Conservation (phyloP, 2,329 filamentous ascomycete species). For the Plenodomus lindquistii region DNA sequence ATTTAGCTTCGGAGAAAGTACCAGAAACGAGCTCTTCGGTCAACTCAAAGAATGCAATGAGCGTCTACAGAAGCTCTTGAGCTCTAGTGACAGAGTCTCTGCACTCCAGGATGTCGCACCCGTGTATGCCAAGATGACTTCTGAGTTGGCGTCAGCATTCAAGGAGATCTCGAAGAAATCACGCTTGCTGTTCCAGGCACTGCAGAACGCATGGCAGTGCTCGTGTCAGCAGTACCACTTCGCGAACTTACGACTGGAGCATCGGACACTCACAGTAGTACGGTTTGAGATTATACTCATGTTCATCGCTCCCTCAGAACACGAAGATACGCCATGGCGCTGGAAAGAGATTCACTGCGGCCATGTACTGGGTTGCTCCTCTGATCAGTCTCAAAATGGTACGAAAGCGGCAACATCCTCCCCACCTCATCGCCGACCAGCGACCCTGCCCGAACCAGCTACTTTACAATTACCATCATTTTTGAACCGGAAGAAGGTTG, state of each 20-base stretch:
- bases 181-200: constrained; percentile 16
- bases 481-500: too few species aligned
- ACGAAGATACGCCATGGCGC: too few species aligned
- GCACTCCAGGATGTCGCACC: constrained; percentile 8
- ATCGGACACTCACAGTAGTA: constrained; percentile 19
- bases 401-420: too few species aligned
- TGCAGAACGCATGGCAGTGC: constrained; percentile 24
- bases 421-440: too few species aligned
- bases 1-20: constrained; percentile 18
- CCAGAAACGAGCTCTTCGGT: constrained; percentile 15
- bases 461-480: too few species aligned
- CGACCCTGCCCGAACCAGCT: too few species aligned
- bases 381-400: too few species aligned
- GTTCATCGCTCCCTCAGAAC: too few species aligned
- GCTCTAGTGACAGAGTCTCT: constrained; percentile 18
- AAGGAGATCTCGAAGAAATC: constrained; percentile 17
- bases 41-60: constrained; percentile 22
- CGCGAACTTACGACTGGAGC: constrained; percentile 24
- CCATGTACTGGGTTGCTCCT: too few species aligned
- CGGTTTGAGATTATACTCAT: constrained; percentile 26
- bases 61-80: constrained; percentile 22
- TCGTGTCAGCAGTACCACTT: constrained; percentile 24
- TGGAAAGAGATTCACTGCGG: too few species aligned
- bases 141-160: constrained; percentile 10
- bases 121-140: constrained; percentile 7